Percentiles rank a stretch among this genome's conserved stretches.
phyloP scores from a whole-genome alignment of 2,329 filamentous ascomycete genomes.

The Cladophialophora bantiana region DNA sequence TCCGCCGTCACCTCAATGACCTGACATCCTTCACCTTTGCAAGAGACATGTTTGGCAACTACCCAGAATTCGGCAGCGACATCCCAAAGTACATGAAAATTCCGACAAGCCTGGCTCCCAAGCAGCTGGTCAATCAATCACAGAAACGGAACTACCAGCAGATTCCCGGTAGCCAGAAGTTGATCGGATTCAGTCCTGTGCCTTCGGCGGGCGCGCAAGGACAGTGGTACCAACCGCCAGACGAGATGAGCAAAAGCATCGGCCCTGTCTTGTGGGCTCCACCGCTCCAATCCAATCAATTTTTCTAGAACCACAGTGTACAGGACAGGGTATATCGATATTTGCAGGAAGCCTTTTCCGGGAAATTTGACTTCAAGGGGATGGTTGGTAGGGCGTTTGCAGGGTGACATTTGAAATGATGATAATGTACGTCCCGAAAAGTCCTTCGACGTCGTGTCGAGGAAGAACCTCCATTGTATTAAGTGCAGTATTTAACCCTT shows the following conservation, averaged over 20 bases:
- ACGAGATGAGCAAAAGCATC: not conserved
- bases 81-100: constrained; percentile 5
- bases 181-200: not conserved
- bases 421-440: not conserved
- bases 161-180: not conserved
- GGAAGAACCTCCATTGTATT: not conserved
- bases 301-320: not conserved
- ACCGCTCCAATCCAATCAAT: not conserved
- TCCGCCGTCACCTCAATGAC: not conserved
- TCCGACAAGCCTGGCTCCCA: not conserved
- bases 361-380: constrained; percentile 2
- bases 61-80: constrained; percentile 7
- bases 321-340: not conserved
- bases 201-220: not conserved
- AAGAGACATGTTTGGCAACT: constrained; percentile 7
- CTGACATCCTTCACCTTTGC: constrained; percentile 5
- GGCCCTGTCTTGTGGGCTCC: not conserved
- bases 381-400: not conserved
- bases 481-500: not conserved
- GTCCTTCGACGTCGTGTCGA: not conserved
- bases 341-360: not conserved
- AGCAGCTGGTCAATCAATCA: not conserved
- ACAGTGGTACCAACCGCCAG: not conserved
- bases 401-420: not conserved
- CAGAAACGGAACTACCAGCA: not conserved